Base-by-base conservation (phyloP, 306 rosid species). In the Castanea mollissima region DNA sequence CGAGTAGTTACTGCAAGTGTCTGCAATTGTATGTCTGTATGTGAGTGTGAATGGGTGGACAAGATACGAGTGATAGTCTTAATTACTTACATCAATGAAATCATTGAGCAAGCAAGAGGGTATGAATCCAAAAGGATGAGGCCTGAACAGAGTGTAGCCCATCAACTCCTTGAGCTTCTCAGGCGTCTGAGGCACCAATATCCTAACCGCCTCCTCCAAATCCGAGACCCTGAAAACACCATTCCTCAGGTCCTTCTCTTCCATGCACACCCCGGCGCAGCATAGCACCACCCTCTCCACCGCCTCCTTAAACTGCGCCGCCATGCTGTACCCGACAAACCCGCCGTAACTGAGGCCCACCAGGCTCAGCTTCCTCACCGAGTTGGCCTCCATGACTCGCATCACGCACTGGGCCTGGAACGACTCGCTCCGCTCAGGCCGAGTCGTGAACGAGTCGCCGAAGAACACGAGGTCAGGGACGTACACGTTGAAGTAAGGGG, bases 261-360 rank as follows among this genome's bases (percentile, higher is more conserved):
- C 97, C 92, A 94, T 73, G 74, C 91, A 83, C 71, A 94, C 90
- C 35, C 97, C 97, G 0, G 97, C 83, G 20, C 93, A 69, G 76
- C 98, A 89, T 11, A 94, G 41, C 87, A 91, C 98, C 56, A 92
- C 91, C 70, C 82, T 91, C 92, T 91, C 97, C 86, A 94, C 97
- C 27, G 46, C 74, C n/a, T 83, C 93, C 11, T 5, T 21, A 12
- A 76, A 85, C 85, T 60, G 75, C 71, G 83, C 94, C 21, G 93
- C 92, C 78, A 92, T 20, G 19, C 88, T 83, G 74, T 94, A 94
- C 23, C 82, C 98, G 0, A 92, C 97, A 18, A 92, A 91, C 11
- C 97, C 98, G 1, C 97, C 97, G 69, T 94, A 94, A 79, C 98
- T 94, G 54, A 92, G 80, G 81, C 97, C 98, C 77, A 88, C 97